phyloP scores from a whole-genome alignment of 2,329 filamentous ascomycete species.

The Trichoderma semiorbis region DNA sequence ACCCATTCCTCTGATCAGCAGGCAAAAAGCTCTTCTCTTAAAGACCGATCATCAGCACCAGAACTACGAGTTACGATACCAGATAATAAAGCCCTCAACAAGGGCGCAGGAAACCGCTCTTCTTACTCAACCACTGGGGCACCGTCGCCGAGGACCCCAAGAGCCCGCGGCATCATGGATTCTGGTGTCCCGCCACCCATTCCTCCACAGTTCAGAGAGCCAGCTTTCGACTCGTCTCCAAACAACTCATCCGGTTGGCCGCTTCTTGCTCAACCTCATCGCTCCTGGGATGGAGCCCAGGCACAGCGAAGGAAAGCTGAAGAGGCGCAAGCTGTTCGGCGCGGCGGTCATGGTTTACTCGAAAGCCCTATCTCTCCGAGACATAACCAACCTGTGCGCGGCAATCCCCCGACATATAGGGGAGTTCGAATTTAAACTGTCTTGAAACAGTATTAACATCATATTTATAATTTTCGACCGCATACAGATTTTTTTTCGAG shows the following conservation, averaged over 20 bases:
- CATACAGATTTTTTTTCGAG: background rate
- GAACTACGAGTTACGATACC: constrained; percentile 24
- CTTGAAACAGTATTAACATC: background rate
- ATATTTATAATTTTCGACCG: background rate
- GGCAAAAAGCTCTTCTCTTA: background rate
- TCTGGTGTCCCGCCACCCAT: constrained; percentile 16
- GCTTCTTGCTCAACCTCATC: background rate
- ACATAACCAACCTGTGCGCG: constrained; percentile 48
- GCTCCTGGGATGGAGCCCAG: background rate
- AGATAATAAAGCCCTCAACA: constrained; percentile 20
- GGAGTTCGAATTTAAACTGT: constrained; percentile 46
- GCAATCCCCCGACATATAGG: constrained; percentile 56
- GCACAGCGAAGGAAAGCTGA: background rate
- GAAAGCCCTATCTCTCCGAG: constrained; percentile 35
- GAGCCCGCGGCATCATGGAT: constrained; percentile 12
- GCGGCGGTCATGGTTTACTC: constrained; percentile 33
- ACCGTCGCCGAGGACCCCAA: constrained; percentile 17
- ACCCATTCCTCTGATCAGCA: constrained; percentile 4
- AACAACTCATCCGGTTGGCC: background rate
- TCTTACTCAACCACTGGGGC: constrained; percentile 21
- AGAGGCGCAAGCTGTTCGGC: constrained; percentile 18
- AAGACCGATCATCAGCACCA: constrained; percentile 25
- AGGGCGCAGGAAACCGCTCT: constrained; percentile 20
- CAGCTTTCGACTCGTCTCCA: background rate
- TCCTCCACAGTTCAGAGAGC: constrained; percentile 10